Conservation (phyloP, 768 basidiomycete species). For the Mycena polygramma region DNA sequence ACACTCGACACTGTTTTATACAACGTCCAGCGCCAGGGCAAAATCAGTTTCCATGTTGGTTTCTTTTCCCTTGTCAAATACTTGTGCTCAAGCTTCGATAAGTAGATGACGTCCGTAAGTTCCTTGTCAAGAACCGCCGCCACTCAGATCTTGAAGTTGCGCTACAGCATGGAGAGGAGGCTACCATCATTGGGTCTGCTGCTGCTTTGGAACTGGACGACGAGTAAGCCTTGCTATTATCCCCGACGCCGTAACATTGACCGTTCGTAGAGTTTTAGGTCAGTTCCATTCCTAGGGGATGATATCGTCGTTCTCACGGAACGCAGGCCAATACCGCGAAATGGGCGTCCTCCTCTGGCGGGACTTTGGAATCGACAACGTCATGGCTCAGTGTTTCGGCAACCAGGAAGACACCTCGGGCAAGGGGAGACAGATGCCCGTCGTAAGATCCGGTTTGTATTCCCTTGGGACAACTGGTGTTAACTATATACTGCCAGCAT, state of each 20-base stretch:
- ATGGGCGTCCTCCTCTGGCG: slow-evolving; percentile 93
- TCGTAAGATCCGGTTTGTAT: slow-evolving; percentile 61
- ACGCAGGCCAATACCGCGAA: slow-evolving; percentile 89
- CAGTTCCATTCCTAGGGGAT: slow-evolving; percentile 36
- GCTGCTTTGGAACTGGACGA: slow-evolving; percentile 87
- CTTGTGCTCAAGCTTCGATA: slow-evolving; percentile 18
- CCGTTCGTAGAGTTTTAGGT: slow-evolving; percentile 76
- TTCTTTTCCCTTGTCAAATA: slow-evolving; percentile 7
- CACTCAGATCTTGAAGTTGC: slow-evolving; percentile 2
- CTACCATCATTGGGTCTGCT: slow-evolving; percentile 89
- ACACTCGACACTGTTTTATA: slow-evolving; percentile 90
- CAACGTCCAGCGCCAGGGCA: slow-evolving; percentile 94
- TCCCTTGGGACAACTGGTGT: slow-evolving; percentile 14
- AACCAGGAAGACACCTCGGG: slow-evolving; percentile 83
- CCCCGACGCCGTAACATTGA: not conserved
- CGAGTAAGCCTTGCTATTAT: slow-evolving; percentile 64
- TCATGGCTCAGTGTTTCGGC: slow-evolving; percentile 95
- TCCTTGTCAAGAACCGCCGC: slow-evolving; percentile 19
- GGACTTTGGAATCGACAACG: slow-evolving; percentile 80
- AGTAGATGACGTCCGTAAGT: slow-evolving; percentile 87
- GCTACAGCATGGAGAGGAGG: slow-evolving; percentile 88
- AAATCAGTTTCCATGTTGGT: slow-evolving; percentile 90
- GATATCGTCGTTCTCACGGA: not conserved
- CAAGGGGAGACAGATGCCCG: slow-evolving; percentile 95
- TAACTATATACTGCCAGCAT: slow-evolving; percentile 62